Conservation (phyloP, 106 monocot species). For the Phalaenopsis equestris region DNA sequence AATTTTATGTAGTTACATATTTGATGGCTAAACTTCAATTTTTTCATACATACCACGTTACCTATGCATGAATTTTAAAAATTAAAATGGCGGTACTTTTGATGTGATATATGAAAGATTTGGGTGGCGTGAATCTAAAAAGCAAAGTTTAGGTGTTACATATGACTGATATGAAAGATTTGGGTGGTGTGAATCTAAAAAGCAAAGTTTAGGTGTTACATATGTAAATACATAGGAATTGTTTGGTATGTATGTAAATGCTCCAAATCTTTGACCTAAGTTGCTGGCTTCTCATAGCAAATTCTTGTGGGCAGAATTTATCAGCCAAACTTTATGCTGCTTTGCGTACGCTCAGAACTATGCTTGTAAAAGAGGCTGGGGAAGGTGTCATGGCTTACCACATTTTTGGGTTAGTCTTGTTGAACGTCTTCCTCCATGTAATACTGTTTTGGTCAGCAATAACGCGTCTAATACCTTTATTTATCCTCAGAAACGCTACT, state of each 20-base stretch:
- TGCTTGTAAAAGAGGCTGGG: constrained; percentile 55
- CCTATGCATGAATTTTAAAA: too few species aligned
- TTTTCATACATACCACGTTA: too few species aligned
- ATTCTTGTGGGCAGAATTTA: constrained; percentile 30
- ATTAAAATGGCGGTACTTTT: too few species aligned
- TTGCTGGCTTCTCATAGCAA: not conserved
- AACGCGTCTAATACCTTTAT: not conserved
- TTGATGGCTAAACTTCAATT: too few species aligned
- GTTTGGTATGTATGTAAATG: not conserved
- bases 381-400: constrained; percentile 66
- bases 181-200: too few species aligned
- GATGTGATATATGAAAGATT: too few species aligned
- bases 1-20: too few species aligned
- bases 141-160: too few species aligned
- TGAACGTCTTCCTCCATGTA: not conserved
- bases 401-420: constrained; percentile 49
- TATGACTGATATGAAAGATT: too few species aligned
- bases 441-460: not conserved
- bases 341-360: constrained; percentile 43
- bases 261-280: not conserved
- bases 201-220: too few species aligned
- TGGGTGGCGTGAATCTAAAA: too few species aligned
- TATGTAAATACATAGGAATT: too few species aligned
- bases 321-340: constrained; percentile 52
- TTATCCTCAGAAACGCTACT: constrained; percentile 45